Evolutionary conservation across 768 basidiomycete genomes (phyloP), one percentile per base, ranked within the genome.

Genomic region (Asterophora lycoperdoides): DNA sequence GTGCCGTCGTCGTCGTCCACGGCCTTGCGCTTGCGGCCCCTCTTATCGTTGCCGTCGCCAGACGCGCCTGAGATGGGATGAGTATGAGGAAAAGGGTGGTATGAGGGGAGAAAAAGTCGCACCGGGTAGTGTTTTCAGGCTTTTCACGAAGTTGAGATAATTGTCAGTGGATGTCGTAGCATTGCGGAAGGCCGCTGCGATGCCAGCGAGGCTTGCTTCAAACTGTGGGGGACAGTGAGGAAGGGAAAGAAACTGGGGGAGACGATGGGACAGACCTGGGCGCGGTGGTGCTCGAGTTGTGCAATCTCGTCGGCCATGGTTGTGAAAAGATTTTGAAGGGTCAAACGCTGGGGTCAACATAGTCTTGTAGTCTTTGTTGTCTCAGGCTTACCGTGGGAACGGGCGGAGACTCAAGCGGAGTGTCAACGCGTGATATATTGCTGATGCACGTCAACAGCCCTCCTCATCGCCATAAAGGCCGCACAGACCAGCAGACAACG

Each of bases 141-240:
- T 69, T 35, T 70, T 64, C 42, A 83, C 67, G 28, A 76, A 61
- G 39, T 70, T 73, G 8, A 80, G 76, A 58, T 83, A 84, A 23
- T 73, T 64, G 35, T 89, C 86, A 13, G 81, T 80, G 36, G 81
- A 60, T 41, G 69, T 69, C 4, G 84, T 83, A 44, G 79, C 81
- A 50, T 78, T 74, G 52, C 81, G 79, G 78, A 90, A 75, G 32
- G 77, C 67, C 41, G 78, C 75, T 33, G 86, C 84, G 49, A 86
- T 78, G 18, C 71, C 68, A 52, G 61, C 64, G 55, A 89, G 71
- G 57, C 77, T 75, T 26, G 68, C 62, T 29, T 76, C 73, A 64
- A 86, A 75, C 85, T 87, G 17, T 57, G 47, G 28, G 42, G 18
- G 34, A 35, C 57, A 48, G 46, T 54, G 57, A 53, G 61, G 50